Evolutionary conservation across 1,284 basidiomycete species (phyloP).

Genomic region (Termitomyces sp.): DNA sequence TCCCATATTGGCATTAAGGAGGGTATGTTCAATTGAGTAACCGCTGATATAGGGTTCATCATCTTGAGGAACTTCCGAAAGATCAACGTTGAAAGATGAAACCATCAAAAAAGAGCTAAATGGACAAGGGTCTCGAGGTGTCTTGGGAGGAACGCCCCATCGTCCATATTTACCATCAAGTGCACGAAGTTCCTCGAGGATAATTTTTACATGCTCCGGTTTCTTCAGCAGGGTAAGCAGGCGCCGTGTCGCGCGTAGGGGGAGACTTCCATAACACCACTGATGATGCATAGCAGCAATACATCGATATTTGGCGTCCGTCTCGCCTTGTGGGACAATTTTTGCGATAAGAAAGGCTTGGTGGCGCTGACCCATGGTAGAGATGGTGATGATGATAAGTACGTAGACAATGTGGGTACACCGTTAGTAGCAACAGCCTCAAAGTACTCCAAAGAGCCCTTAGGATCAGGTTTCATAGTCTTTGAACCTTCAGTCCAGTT

Average conservation of each 20-base stretch:
- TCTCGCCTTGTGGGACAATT: conserved; percentile 21
- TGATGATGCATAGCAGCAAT: conserved; percentile 33
- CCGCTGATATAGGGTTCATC: too few relatives aligned
- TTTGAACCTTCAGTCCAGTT: conserved; percentile 76
- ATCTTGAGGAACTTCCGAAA: too few relatives aligned
- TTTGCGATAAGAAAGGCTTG: conserved; percentile 37
- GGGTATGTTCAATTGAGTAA: too few relatives aligned
- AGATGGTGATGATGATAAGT: too few relatives aligned
- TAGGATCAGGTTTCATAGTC: conserved; percentile 77
- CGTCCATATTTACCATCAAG: conserved; percentile 27
- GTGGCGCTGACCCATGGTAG: conserved; percentile 29
- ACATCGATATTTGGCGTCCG: conserved; percentile 33
- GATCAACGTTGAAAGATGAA: conserved; percentile 21
- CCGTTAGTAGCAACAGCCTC: conserved; percentile 27
- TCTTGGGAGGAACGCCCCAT: conserved; percentile 9
- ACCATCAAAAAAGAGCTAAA: conserved; percentile 25
- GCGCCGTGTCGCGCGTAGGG: conserved; percentile 27
- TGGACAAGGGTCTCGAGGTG: conserved; percentile 27
- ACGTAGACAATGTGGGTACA: not conserved
- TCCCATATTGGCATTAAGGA: conserved; percentile 25
- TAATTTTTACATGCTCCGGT: conserved; percentile 30
- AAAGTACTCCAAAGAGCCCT: conserved; percentile 76
- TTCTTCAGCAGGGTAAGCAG: conserved; percentile 32
- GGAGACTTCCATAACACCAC: conserved; percentile 32
- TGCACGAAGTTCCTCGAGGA: conserved; percentile 29